phyloP scores from a whole-genome alignment of 2,329 filamentous ascomycete genomes.

The Calonectria naviculata region DNA sequence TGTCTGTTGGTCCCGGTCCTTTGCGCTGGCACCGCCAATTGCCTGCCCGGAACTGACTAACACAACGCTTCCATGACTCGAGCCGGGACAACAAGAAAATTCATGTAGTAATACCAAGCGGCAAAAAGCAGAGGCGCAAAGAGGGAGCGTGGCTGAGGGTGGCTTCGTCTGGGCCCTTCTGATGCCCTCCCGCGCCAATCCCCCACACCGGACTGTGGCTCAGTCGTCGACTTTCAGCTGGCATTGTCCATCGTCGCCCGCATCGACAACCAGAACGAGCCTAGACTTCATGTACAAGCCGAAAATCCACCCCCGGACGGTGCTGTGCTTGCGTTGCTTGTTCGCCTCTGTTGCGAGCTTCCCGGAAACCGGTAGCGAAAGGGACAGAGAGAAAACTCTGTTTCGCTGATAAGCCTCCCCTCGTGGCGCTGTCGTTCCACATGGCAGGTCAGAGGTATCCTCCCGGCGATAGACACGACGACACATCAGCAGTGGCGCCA shows the following conservation, averaged over 20 bases:
- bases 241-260: background rate
- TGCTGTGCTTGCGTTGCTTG: background rate
- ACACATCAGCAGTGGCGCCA: slow-evolving; percentile 15
- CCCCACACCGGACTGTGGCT: background rate
- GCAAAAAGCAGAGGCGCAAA: background rate
- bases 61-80: background rate
- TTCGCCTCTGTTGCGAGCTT: background rate
- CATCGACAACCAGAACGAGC: background rate
- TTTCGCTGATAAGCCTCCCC: background rate
- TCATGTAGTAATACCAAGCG: background rate
- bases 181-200: background rate
- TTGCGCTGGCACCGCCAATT: background rate
- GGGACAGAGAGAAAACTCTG: background rate
- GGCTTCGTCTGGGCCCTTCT: background rate
- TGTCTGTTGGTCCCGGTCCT: background rate
- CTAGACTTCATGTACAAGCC: background rate
- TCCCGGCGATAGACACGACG: slow-evolving; percentile 13
- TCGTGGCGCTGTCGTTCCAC: slow-evolving; percentile 1
- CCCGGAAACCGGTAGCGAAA: background rate
- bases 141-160: background rate
- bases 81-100: too few species aligned
- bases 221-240: background rate
- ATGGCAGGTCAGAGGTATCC: background rate
- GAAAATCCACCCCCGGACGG: background rate
- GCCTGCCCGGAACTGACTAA: slow-evolving; percentile 1